phyloP scores from a whole-genome alignment of 1,139 yeast species.

The Taiozyma sp. region DNA sequence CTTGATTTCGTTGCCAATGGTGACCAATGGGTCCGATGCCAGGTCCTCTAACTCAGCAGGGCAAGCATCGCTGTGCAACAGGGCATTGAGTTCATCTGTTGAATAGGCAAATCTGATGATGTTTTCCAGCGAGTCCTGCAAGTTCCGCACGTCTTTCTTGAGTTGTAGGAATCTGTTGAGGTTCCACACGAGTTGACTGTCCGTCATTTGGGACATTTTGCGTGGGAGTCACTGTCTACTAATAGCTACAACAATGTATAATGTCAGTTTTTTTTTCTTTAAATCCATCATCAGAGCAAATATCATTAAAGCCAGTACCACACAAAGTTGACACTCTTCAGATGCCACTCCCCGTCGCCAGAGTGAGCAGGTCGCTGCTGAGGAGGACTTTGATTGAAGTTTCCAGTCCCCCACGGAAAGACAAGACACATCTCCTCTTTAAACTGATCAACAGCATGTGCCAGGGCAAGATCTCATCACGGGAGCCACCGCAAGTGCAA shows the following conservation, averaged over 20 bases:
- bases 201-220: neutral
- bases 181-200: neutral
- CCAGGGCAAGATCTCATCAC: neutral
- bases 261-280: too few relatives aligned
- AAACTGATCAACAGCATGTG: neutral
- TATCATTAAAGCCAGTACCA: too few relatives aligned
- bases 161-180: neutral
- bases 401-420: neutral
- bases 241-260: too few relatives aligned
- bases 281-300: too few relatives aligned
- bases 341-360: neutral
- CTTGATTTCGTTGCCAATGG: neutral
- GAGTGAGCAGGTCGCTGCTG: neutral
- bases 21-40: slow-evolving; percentile 1
- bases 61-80: neutral
- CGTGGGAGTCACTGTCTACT: too few relatives aligned
- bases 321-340: too few relatives aligned
- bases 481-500: too few relatives aligned
- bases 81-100: neutral
- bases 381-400: neutral
- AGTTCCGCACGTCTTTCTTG: slow-evolving; percentile 4
- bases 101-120: slow-evolving; percentile 1
- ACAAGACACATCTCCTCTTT: neutral
- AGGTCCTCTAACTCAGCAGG: slow-evolving; percentile 2
- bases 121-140: slow-evolving; percentile 5